These are phyloP conservation scores for Nicotiana paniculata DNA, from an alignment of 257 asterid species.

Conservation along the genomic window DNA sequence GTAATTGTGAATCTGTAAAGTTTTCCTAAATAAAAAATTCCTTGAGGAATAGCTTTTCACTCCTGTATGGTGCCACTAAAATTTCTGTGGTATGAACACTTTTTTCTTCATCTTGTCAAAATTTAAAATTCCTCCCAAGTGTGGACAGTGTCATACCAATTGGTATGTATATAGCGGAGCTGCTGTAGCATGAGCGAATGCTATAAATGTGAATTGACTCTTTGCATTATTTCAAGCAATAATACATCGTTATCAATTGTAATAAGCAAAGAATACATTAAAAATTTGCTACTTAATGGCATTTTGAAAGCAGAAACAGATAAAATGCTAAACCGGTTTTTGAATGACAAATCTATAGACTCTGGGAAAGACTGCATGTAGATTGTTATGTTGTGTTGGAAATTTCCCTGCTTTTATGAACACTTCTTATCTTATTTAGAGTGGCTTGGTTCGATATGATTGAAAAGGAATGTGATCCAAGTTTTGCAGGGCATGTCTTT, in stretches of 20 bases:
- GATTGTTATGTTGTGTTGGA: constrained; percentile 2
- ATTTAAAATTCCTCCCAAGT: neutral
- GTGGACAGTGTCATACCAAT: neutral
- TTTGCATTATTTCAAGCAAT: neutral
- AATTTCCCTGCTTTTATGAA: neutral
- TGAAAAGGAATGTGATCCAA: neutral
- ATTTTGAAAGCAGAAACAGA: neutral
- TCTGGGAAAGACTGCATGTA: neutral
- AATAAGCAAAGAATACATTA: neutral
- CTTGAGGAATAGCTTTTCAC: neutral
- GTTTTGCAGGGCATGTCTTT: neutral
- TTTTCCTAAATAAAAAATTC: neutral
- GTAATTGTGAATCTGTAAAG: neutral
- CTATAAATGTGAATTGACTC: neutral
- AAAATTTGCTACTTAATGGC: neutral
- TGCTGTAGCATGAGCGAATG: neutral
- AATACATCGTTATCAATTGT: neutral
- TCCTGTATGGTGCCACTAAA: neutral
- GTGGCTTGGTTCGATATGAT: neutral
- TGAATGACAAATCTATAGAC: neutral
- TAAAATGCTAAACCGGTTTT: neutral
- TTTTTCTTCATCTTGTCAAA: neutral
- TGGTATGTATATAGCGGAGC: neutral
- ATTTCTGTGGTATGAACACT: constrained; percentile 1
- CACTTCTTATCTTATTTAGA: neutral